Base-by-base conservation (phyloP, 257 asterid species). In the Solanum virginianum region DNA sequence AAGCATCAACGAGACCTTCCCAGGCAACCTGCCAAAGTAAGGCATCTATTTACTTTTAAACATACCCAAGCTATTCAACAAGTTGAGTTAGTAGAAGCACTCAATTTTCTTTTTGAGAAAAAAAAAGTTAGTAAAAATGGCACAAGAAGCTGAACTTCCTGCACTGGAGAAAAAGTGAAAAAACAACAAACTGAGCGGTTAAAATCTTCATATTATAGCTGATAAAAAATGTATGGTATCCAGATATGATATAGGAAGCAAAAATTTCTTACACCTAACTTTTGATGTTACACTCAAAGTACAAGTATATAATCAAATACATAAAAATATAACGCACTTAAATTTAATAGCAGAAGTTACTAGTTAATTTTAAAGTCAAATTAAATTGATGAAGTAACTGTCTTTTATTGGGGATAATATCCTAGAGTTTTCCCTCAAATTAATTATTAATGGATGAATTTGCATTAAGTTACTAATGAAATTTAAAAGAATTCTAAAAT, bases 1-100 rank as follows among this genome's bases (percentile, higher is more conserved):
- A 88, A 88, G 92, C 93, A 91, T 93, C 97, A 84, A 95, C 85
- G 54, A 95, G 88, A 86, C 94, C 92, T 89, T 95, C 95, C 98
- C 97, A 95, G 45, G 98, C 91, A 20, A 91, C 95, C 97, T 93
- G 92, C 87, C 89, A 86, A 88, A 69, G 69, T 83, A 83, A 79
- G 56, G 79, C 84, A 88, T 36, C 9, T 12, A 47, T 57, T 66
- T 43, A 68, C 13, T 29, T 83, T 53, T 69, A 69, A 79, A 2
- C 45, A 79, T 4, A 9, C 16, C 24, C 65, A 26, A 79, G 22
- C 29, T 79, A 53, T 53, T 29, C 65, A 77, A 53, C 17, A 26
- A 79, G 49, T 79, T 53, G 26, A 79, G 49, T 53, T 79, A 51
- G 82, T 53, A 26, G 82, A 26, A 8, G 65, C 26, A 54, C 65